Conservation (phyloP, 2,329 filamentous ascomycete species). For the Teratosphaeria destructans region DNA sequence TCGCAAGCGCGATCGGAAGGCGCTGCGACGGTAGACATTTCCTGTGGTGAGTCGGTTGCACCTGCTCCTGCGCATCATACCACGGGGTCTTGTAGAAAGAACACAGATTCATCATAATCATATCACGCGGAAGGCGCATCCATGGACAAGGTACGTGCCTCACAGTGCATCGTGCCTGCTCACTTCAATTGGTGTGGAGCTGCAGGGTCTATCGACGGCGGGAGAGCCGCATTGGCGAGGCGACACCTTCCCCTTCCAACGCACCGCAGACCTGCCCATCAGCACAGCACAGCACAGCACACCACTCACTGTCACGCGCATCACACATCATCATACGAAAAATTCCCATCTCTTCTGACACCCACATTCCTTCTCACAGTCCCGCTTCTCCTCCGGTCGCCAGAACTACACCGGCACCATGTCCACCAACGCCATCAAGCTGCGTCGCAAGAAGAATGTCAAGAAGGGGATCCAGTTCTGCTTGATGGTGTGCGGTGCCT, state of each 20-base stretch:
- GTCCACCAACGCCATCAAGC: constrained; percentile 56
- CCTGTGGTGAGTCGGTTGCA: not conserved
- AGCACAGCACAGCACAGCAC: no score
- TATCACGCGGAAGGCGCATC: not conserved
- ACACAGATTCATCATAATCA: not conserved
- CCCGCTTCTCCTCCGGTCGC: not conserved
- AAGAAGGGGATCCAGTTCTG: constrained; percentile 99
- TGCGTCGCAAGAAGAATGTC: constrained; percentile 99
- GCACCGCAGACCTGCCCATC: not conserved
- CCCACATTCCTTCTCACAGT: not conserved
- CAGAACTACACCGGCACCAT: constrained; percentile 11
- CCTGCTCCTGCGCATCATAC: not conserved
- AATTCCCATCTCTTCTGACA: not conserved
- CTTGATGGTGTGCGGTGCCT: constrained; percentile 98
- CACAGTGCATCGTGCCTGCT: not conserved
- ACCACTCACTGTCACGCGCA: not conserved
- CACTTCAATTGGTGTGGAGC: not conserved
- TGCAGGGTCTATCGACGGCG: not conserved
- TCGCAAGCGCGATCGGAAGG: not conserved
- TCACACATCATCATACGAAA: not conserved
- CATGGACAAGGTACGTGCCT: not conserved
- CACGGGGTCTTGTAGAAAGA: not conserved
- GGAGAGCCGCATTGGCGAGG: not conserved
- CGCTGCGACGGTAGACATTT: not conserved
- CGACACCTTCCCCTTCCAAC: not conserved